Evolutionary conservation across 2,329 filamentous ascomycete genomes (phyloP).

Genomic region (Mycosphaerella sp.): DNA sequence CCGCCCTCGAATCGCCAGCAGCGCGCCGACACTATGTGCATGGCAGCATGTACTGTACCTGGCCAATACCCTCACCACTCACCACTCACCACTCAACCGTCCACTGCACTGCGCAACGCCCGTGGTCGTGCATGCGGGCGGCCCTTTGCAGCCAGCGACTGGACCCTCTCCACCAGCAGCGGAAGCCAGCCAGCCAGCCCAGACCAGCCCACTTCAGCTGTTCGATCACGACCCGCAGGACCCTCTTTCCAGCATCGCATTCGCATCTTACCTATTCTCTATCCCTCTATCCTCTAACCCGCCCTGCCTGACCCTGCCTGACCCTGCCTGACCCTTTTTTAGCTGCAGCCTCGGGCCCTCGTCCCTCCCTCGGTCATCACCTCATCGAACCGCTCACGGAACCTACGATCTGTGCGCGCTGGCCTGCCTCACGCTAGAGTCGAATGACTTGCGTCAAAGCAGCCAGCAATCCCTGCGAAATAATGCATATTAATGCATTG

Average conservation of each 20-base stretch:
- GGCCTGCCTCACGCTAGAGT: constrained; percentile 11
- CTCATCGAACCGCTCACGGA: constrained; percentile 8
- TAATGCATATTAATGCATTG: constrained; percentile 17
- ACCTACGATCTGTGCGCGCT: constrained; percentile 25
- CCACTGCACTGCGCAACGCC: neutral
- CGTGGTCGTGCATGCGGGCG: neutral
- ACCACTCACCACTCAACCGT: no score
- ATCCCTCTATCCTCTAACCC: no score
- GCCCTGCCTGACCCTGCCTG: neutral
- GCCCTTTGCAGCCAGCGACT: neutral
- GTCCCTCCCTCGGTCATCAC: constrained; percentile 11
- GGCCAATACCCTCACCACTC: no score
- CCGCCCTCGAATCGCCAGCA: neutral
- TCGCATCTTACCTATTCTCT: neutral
- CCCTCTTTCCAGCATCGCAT: neutral
- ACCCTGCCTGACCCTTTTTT: neutral
- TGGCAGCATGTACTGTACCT: no score
- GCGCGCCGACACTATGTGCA: no score
- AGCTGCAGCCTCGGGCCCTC: neutral
- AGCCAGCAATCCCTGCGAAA: constrained; percentile 20
- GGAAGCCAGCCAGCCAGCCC: no score
- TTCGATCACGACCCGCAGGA: constrained; percentile 2
- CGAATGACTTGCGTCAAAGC: constrained; percentile 29
- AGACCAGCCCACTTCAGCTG: neutral
- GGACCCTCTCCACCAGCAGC: neutral